A percentile compares a stretch with the other conserved stretches of the same genome.
Conservation (phyloP, 768 basidiomycete genomes). For the Tricholomella constricta region DNA sequence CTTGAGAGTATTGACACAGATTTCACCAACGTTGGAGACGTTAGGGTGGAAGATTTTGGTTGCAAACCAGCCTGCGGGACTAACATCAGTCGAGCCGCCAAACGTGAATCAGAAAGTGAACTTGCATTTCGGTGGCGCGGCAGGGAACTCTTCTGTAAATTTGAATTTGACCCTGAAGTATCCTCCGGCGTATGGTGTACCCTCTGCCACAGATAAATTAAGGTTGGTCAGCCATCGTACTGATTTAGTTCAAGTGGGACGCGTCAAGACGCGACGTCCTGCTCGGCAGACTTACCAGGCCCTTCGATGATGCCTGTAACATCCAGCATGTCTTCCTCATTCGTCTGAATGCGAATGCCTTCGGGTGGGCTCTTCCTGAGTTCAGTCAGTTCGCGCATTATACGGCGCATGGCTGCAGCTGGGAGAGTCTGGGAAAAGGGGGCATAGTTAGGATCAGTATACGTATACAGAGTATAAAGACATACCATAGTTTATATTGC, state of each 20-base stretch:
- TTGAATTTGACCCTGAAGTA: slow-evolving; percentile 79
- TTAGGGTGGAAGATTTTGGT: slow-evolving; percentile 99
- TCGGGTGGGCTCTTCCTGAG: slow-evolving; percentile 85
- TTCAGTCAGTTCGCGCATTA: slow-evolving; percentile 85
- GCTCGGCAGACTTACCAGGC: slow-evolving; percentile 61
- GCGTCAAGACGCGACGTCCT: slow-evolving; percentile 20
- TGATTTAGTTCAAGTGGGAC: slow-evolving; percentile 6
- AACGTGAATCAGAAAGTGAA: slow-evolving; percentile 8
- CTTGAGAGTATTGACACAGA: slow-evolving; percentile 96
- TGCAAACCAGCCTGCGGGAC: slow-evolving; percentile 73
- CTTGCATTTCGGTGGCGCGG: slow-evolving; percentile 91
- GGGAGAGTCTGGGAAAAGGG: slow-evolving; percentile 37
- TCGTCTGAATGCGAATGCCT: slow-evolving; percentile 86
- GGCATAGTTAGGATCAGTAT: neutral
- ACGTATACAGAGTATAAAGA: neutral
- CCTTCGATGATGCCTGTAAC: slow-evolving; percentile 89
- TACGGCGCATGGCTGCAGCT: slow-evolving; percentile 72
- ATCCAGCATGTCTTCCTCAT: slow-evolving; percentile 87
- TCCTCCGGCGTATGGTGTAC: slow-evolving; percentile 68
- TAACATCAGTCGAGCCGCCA: slow-evolving; percentile 7
- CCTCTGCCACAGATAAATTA: slow-evolving; percentile 38
- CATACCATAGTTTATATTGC: slow-evolving; percentile 17
- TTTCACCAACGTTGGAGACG: slow-evolving; percentile 86
- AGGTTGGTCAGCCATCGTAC: slow-evolving; percentile 27
- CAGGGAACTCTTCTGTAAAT: slow-evolving; percentile 93